Evolutionary conservation across 2,329 filamentous ascomycete genomes (phyloP), one percentile per base, ranked within the genome.

Genomic region (Aspergillus latus): DNA sequence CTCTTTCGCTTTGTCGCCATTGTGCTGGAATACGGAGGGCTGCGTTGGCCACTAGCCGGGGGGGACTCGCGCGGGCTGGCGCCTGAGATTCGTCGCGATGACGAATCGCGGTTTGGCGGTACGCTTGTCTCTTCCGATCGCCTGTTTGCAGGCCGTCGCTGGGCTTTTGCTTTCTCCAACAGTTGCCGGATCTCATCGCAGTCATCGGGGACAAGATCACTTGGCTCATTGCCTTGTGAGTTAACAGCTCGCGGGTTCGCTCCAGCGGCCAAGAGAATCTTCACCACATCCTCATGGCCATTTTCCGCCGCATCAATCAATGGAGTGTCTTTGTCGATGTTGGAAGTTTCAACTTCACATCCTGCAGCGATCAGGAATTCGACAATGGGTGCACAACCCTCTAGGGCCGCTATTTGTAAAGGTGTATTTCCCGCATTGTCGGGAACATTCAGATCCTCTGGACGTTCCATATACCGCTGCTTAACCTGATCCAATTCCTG

Each of bases 371-470:
- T 86, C 39, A 99, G 78, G 52, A 96, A 88, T 69, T 89, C 87
- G 39, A 97, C 94, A 55, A 97, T 92, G 53, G 94, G 85, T 32
- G 87, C 87, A 71, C 88, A 89, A 5, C 94, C 94, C 68, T 94
- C 88, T 56, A 99, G 81, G 32, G 92, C 87, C 34, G 94, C 93
- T 62, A 96, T 94, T 72, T 99, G 94, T 34, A 99, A 80, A 26
- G 94, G 94, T 1, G 93, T 95, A 67, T 97, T 97, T n/a, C 91
- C 90, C 11, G 94, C 94, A 70, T 96, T 95, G 69, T 99, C 94
- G 26, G 90, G 86, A 56, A 92, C 84, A 64, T 99, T 90, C 52
- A 97, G 74, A 72, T 97, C 92, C 60, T 95, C 90, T 0, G 91
- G 92, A 16, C 92, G 84, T 69, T 95, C 90, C 7, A 83, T 79